Conservation (phyloP, 2,329 filamentous ascomycete species). For the Nothopassalora personata region DNA sequence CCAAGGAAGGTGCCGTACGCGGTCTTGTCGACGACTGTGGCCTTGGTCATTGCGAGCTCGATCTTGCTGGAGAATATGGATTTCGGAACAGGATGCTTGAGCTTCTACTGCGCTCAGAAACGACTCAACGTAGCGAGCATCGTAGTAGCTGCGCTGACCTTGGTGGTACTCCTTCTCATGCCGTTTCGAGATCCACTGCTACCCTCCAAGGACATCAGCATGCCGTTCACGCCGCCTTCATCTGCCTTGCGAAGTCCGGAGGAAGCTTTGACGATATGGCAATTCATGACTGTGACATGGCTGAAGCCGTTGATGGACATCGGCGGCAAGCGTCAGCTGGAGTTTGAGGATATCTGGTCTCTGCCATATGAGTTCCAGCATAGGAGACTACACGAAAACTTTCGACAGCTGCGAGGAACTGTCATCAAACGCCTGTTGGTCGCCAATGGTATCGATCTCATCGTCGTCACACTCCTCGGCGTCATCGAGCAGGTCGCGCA, state of each 20-base stretch:
- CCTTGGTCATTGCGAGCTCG: conserved; percentile 21
- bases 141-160: conserved; percentile 41
- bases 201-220: conserved; percentile 53
- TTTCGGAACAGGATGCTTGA: neutral
- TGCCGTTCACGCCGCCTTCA: conserved; percentile 52
- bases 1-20: conserved; percentile 27
- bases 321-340: conserved; percentile 60
- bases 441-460: conserved; percentile 74
- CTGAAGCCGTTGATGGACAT: conserved; percentile 66
- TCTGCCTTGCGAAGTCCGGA: conserved; percentile 65
- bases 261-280: conserved; percentile 72
- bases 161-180: conserved; percentile 59
- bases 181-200: conserved; percentile 60
- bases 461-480: conserved; percentile 60
- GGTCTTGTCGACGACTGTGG: conserved; percentile 20
- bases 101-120: neutral
- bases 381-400: conserved; percentile 64
- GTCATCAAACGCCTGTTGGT: conserved; percentile 64
- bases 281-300: conserved; percentile 83
- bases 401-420: conserved; percentile 66
- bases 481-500: conserved; percentile 57
- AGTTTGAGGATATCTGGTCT: conserved; percentile 77
- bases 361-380: conserved; percentile 80
- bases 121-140: conserved; percentile 13
- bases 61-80: conserved; percentile 21